Conservation (phyloP, 495 filamentous ascomycete species). For the Penicillium parvum region DNA sequence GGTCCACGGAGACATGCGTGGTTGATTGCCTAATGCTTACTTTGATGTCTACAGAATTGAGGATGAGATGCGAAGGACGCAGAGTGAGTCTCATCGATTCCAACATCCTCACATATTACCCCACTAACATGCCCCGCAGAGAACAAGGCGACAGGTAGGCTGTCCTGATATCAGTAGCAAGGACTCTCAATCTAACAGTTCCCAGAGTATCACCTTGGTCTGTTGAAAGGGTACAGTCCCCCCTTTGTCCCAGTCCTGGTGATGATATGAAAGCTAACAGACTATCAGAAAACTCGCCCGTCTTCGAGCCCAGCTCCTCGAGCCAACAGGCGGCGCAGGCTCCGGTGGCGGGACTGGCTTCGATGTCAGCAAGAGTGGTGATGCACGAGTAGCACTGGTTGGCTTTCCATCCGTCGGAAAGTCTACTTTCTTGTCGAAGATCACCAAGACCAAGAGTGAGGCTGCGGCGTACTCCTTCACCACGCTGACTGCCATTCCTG, state of each 20-base stretch:
- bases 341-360: constrained; percentile 74
- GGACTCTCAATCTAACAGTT: constrained; percentile 11
- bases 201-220: constrained; percentile 96
- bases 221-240: constrained; percentile 87
- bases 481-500: constrained; percentile 94
- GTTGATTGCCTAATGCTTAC: constrained; percentile 9
- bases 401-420: constrained; percentile 99
- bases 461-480: constrained; percentile 98
- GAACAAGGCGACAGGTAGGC: constrained; percentile 95
- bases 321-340: constrained; percentile 78
- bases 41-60: constrained; percentile 68
- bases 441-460: constrained; percentile 97
- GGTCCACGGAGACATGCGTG: constrained; percentile 19
- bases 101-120: constrained; percentile 20
- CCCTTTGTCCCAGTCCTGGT: neutral
- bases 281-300: constrained; percentile 82
- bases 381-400: constrained; percentile 94
- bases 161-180: neutral
- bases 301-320: constrained; percentile 89
- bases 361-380: constrained; percentile 95
- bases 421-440: constrained; percentile 97
- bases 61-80: constrained; percentile 98
- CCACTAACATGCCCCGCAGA: constrained; percentile 57
- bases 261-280: constrained; percentile 6
- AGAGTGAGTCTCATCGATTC: constrained; percentile 58